Evolutionary conservation across 768 basidiomycete genomes (phyloP).

Genomic region (Mycena floridula): DNA sequence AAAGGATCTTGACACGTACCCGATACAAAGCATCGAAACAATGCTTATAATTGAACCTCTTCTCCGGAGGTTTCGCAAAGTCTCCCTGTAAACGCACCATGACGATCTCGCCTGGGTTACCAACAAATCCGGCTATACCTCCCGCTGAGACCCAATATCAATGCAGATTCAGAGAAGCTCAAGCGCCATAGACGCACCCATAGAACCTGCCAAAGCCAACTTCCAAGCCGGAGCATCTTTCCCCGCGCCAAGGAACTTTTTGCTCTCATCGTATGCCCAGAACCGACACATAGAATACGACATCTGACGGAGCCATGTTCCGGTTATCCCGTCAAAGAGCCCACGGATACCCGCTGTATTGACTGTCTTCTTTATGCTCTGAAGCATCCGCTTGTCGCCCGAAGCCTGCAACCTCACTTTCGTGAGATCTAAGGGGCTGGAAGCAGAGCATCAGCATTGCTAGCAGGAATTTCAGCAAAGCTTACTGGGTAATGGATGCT

Average conservation of each 20-base stretch:
- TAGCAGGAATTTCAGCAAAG: slow-evolving; percentile 6
- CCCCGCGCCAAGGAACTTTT: slow-evolving; percentile 71
- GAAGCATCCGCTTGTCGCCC: slow-evolving; percentile 87
- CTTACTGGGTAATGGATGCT: slow-evolving; percentile 82
- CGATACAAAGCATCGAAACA: slow-evolving; percentile 84
- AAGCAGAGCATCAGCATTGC: background rate
- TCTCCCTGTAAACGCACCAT: slow-evolving; percentile 91
- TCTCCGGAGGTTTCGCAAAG: slow-evolving; percentile 82
- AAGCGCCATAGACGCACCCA: slow-evolving; percentile 52
- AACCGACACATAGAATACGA: slow-evolving; percentile 90
- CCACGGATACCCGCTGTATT: slow-evolving; percentile 72
- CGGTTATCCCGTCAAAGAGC: slow-evolving; percentile 80
- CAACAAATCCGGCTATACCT: slow-evolving; percentile 80
- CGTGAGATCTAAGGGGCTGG: slow-evolving; percentile 78
- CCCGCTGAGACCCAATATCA: slow-evolving; percentile 46
- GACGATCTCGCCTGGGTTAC: slow-evolving; percentile 82
- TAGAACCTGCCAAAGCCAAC: slow-evolving; percentile 74
- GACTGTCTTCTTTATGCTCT: slow-evolving; percentile 77
- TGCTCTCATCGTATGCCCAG: slow-evolving; percentile 90
- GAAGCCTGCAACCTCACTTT: slow-evolving; percentile 91
- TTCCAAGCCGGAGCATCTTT: slow-evolving; percentile 75
- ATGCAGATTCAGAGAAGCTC: background rate
- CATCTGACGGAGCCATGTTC: slow-evolving; percentile 91
- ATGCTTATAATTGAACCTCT: slow-evolving; percentile 86
- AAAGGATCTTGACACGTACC: slow-evolving; percentile 38